phyloP scores from a whole-genome alignment of 2,329 filamentous ascomycete genomes.

The Dactylonectria estremocensis region DNA sequence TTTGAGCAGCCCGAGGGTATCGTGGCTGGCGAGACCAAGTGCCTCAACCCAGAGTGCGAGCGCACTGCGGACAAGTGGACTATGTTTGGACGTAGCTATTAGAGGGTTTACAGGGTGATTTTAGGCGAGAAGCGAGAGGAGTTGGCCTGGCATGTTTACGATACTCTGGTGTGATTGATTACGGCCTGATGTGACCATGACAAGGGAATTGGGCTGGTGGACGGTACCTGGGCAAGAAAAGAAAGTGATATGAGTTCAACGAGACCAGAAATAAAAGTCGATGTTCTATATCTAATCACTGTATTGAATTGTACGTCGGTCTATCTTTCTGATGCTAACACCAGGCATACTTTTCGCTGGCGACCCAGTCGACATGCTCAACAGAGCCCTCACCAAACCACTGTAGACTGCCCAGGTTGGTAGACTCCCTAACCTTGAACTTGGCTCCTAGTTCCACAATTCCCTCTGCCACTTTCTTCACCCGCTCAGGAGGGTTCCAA shows the following conservation, averaged over 20 bases:
- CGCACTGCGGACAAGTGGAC: conserved; percentile 86
- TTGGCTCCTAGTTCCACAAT: conserved; percentile 64
- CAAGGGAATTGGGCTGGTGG: conserved; percentile 37
- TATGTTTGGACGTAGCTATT: conserved; percentile 88
- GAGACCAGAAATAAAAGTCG: conserved; percentile 32
- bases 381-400: conserved; percentile 75
- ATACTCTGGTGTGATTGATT: conserved; percentile 51
- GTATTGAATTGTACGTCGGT: not conserved
- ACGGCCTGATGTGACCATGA: conserved; percentile 48
- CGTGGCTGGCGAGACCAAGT: conserved; percentile 87
- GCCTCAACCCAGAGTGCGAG: conserved; percentile 89
- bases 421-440: conserved; percentile 70
- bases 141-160: conserved; percentile 49
- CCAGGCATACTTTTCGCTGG: conserved; percentile 85
- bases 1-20: conserved; percentile 90
- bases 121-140: conserved; percentile 45
- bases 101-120: conserved; percentile 46
- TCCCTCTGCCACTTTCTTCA: conserved; percentile 63
- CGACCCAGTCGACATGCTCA: conserved; percentile 77
- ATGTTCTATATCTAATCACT: conserved; percentile 30
- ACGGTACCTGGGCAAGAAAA: conserved; percentile 34
- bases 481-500: conserved; percentile 82
- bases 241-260: conserved; percentile 44
- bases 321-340: conserved; percentile 65
- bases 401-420: conserved; percentile 80